These are phyloP conservation scores for Datisca glomerata DNA, from an alignment of 306 rosid genomes.

Conservation along the genomic window DNA sequence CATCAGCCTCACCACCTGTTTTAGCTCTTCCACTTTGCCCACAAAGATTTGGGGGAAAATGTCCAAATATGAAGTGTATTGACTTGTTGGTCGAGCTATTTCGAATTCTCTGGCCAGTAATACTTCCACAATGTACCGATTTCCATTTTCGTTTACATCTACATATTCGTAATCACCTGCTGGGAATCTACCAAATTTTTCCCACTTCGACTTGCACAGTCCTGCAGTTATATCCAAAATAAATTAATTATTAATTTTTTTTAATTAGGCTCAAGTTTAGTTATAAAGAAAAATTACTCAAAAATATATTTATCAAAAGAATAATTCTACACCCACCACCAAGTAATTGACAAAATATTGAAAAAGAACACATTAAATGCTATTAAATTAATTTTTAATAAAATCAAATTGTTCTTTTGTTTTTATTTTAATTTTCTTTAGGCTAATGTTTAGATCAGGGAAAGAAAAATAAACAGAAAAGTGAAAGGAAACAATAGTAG, in stretches of 20 bases:
- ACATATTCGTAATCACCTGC: slow-evolving; percentile 59
- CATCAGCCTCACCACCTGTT: slow-evolving; percentile 43
- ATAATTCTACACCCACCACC: too few species aligned
- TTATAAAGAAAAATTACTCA: not conserved
- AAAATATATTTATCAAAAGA: too few species aligned
- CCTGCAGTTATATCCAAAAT: too few species aligned
- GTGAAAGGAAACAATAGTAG: too few species aligned
- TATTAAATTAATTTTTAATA: too few species aligned
- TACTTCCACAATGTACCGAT: slow-evolving; percentile 53
- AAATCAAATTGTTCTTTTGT: too few species aligned
- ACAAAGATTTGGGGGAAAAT: slow-evolving; percentile 47
- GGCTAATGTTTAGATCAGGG: too few species aligned
- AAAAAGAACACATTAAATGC: too few species aligned
- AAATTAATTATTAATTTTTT: not conserved
- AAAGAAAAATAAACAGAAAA: too few species aligned
- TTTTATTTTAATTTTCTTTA: too few species aligned
- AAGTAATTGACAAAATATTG: too few species aligned
- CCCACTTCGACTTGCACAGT: slow-evolving; percentile 81
- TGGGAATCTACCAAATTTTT: slow-evolving; percentile 34
- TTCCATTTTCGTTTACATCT: slow-evolving; percentile 37
- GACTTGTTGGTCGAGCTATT: slow-evolving; percentile 64
- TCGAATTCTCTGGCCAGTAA: slow-evolving; percentile 38
- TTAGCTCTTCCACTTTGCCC: slow-evolving; percentile 44
- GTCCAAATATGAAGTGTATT: slow-evolving; percentile 35
- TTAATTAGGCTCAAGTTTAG: not conserved